These are phyloP conservation scores for Fusarium guadeloupense DNA, from an alignment of 2,329 filamentous ascomycete genomes.

Conservation along the genomic window DNA sequence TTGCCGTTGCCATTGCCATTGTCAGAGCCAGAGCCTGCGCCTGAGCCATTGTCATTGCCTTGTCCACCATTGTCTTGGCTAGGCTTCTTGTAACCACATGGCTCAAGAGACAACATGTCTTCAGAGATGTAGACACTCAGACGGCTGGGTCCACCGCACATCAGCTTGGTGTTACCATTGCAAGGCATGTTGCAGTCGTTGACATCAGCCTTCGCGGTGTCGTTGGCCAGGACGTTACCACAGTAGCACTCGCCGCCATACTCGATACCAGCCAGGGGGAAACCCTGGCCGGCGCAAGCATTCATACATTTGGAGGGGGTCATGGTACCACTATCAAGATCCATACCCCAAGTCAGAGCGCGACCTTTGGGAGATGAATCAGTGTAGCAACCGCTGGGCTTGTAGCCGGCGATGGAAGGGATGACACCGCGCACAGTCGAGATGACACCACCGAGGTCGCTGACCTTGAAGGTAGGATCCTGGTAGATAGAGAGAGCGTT, in stretches of 20 bases:
- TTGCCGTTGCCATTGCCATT: too few species aligned
- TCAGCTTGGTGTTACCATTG: constrained; percentile 55
- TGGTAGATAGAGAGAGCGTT: constrained; percentile 58
- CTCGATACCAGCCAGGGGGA: constrained; percentile 60
- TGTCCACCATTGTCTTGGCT: too few species aligned
- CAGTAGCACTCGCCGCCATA: constrained; percentile 61
- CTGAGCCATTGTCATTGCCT: too few species aligned
- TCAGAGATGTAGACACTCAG: constrained; percentile 59
- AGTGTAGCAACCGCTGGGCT: constrained; percentile 69
- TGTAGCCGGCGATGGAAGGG: constrained; percentile 59
- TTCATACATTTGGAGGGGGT: constrained; percentile 55
- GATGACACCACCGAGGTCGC: constrained; percentile 32
- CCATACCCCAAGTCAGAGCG: constrained; percentile 56
- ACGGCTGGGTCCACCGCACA: constrained; percentile 55
- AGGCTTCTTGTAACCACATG: constrained; percentile 54
- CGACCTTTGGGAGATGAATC: constrained; percentile 54
- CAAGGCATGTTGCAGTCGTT: constrained; percentile 62
- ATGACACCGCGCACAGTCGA: constrained; percentile 51
- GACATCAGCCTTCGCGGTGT: constrained; percentile 49
- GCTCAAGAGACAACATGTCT: constrained; percentile 60
- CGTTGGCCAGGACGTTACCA: constrained; percentile 62
- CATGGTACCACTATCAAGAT: constrained; percentile 49
- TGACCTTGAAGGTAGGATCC: constrained; percentile 59
- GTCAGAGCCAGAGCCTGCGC: neutral
- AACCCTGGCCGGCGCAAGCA: constrained; percentile 55